phyloP scores from a whole-genome alignment of 2,329 filamentous ascomycete genomes.

The Paraconiothyrium sp. region DNA sequence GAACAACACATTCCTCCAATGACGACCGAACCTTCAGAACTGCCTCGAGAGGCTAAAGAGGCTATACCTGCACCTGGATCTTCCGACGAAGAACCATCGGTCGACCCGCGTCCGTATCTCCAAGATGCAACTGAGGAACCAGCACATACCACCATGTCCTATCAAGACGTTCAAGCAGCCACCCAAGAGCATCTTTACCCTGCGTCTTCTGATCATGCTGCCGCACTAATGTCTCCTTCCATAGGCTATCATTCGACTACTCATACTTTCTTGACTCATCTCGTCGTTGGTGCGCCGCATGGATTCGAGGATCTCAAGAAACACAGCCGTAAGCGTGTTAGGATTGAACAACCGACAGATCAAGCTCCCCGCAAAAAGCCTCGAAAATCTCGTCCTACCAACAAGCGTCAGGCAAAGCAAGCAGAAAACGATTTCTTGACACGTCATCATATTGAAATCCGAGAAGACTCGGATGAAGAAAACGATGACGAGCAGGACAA shows the following conservation, averaged over 20 bases:
- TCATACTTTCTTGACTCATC: constrained; percentile 59
- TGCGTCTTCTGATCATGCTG: background rate
- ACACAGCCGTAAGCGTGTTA: constrained; percentile 34
- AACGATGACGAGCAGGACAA: constrained; percentile 14
- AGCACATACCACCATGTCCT: background rate
- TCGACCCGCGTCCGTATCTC: background rate
- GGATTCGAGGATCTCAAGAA: background rate
- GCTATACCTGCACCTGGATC: background rate
- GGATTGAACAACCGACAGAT: constrained; percentile 23
- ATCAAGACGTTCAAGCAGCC: background rate
- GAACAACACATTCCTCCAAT: background rate
- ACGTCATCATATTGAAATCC: constrained; percentile 2
- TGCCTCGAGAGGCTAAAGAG: background rate
- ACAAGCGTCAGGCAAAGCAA: background rate
- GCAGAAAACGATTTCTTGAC: constrained; percentile 5
- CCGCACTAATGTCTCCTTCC: constrained; percentile 30
- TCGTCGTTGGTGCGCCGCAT: constrained; percentile 10
- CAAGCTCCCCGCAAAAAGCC: constrained; percentile 26
- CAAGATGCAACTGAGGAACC: background rate
- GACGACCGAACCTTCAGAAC: background rate
- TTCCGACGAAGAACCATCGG: constrained; percentile 2
- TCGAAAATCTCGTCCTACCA: constrained; percentile 20
- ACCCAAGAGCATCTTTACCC: background rate
- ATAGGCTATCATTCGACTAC: constrained; percentile 49
- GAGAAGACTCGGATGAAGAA: constrained; percentile 7